Evolutionary conservation across 2,329 filamentous ascomycete species (phyloP).

Genomic region (Aspergillus sp.): DNA sequence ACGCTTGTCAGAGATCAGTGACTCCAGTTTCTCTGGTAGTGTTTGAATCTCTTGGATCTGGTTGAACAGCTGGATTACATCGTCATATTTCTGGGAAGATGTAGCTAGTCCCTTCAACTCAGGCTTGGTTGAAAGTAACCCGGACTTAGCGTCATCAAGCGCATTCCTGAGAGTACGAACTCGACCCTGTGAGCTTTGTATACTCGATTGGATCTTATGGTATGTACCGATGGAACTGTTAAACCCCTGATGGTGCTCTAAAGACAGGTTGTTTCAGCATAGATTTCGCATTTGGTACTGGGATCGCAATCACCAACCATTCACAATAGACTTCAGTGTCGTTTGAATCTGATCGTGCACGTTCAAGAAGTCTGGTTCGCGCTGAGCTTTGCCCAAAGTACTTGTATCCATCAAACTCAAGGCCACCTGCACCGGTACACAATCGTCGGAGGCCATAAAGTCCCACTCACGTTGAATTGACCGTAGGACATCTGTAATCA

Average conservation of each 20-base stretch:
- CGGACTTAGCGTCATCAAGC: constrained; percentile 69
- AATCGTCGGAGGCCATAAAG: constrained; percentile 80
- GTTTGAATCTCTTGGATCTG: constrained; percentile 81
- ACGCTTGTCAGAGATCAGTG: constrained; percentile 89
- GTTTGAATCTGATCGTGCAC: constrained; percentile 85
- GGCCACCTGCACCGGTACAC: constrained; percentile 88
- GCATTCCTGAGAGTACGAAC: constrained; percentile 76
- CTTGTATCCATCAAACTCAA: constrained; percentile 89
- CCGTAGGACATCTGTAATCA: constrained; percentile 54
- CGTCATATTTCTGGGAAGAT: constrained; percentile 82
- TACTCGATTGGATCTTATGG: constrained; percentile 94
- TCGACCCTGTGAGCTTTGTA: constrained; percentile 77
- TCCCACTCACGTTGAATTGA: constrained; percentile 86
- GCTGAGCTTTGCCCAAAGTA: constrained; percentile 83
- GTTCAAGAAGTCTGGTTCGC: constrained; percentile 74
- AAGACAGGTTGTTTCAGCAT: constrained; percentile 8
- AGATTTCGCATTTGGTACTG: neutral
- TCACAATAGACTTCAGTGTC: constrained; percentile 88
- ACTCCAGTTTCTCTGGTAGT: constrained; percentile 86
- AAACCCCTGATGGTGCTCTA: constrained; percentile 95
- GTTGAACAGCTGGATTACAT: constrained; percentile 71
- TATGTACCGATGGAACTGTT: constrained; percentile 98
- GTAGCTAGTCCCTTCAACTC: constrained; percentile 85
- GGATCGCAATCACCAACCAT: constrained; percentile 42
- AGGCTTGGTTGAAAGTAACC: constrained; percentile 75